A percentile compares a stretch with the other conserved stretches of the same genome.
Evolutionary conservation across 1,139 yeast species (phyloP).

Genomic region (Saccharomyces hybrid): DNA sequence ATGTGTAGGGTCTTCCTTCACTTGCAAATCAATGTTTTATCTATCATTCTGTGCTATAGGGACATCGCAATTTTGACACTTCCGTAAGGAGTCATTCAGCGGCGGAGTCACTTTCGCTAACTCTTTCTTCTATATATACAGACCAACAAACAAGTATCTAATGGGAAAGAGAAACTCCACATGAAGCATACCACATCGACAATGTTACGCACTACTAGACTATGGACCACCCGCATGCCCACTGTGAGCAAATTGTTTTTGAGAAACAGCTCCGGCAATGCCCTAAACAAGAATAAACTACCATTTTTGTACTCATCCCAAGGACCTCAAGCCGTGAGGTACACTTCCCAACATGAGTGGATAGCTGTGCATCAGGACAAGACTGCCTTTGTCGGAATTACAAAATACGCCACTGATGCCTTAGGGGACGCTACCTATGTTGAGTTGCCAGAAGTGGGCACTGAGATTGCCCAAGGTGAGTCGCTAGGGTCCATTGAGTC

Average conservation of each 20-base stretch:
- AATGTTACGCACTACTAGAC: constrained; percentile 5
- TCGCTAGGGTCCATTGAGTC: constrained; percentile 89
- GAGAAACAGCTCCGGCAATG: constrained; percentile 16
- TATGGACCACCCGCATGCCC: constrained; percentile 3
- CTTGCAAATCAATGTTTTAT: background rate
- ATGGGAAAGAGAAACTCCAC: background rate
- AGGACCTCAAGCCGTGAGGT: constrained; percentile 43
- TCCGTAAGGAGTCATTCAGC: background rate
- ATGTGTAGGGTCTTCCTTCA: background rate
- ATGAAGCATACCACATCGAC: background rate
- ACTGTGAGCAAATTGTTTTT: constrained; percentile 4
- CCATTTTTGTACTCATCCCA: constrained; percentile 27
- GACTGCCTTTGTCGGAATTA: constrained; percentile 80
- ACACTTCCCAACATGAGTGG: constrained; percentile 95
- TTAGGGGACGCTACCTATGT: constrained; percentile 94
- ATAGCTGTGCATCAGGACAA: constrained; percentile 79
- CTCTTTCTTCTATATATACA: background rate
- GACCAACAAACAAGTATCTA: background rate
- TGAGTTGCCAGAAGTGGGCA: constrained; percentile 79
- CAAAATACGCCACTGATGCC: constrained; percentile 95
- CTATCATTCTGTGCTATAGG: background rate
- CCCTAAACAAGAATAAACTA: constrained; percentile 24
- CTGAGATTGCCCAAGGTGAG: constrained; percentile 63
- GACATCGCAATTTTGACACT: background rate
- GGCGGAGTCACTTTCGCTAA: background rate